Conservation (phyloP, 169 alveolate genomes). For the Plasmodium chabaudi region DNA sequence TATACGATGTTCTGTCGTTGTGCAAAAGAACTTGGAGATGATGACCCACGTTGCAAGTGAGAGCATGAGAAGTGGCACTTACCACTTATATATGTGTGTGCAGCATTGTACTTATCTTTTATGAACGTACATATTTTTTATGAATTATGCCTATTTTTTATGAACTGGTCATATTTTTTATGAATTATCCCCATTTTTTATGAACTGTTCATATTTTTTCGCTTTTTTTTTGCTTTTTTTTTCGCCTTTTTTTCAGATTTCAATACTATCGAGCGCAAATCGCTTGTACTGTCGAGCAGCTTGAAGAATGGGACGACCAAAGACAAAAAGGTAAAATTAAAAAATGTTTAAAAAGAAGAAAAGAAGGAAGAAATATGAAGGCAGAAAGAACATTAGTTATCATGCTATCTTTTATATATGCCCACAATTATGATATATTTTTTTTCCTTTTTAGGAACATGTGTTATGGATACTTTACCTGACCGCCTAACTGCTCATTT, state of each 20-base stretch:
- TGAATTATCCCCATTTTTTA: no score
- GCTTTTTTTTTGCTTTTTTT: not conserved
- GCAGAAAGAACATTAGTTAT: not conserved
- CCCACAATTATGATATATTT: not conserved
- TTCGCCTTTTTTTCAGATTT: slow-evolving; percentile 65
- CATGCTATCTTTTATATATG: not conserved
- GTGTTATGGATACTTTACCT: slow-evolving; percentile 57
- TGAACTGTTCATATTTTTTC: not conserved
- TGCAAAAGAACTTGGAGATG: slow-evolving; percentile 85
- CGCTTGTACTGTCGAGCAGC: slow-evolving; percentile 85
- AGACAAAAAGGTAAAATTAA: slow-evolving; percentile 49
- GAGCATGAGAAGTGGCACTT: not conserved
- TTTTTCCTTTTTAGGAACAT: slow-evolving; percentile 39
- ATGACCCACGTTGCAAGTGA: slow-evolving; percentile 86
- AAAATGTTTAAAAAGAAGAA: not conserved
- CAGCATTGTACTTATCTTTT: not conserved
- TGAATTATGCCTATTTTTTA: no score
- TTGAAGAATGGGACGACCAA: slow-evolving; percentile 72
- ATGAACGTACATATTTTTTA: not conserved
- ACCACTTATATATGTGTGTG: not conserved
- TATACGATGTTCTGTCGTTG: slow-evolving; percentile 84
- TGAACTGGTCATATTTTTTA: no score
- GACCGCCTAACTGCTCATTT: slow-evolving; percentile 60
- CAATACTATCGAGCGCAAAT: slow-evolving; percentile 86
- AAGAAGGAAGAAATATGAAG: not conserved